Evolutionary conservation across 1,284 basidiomycete genomes (phyloP).

Genomic region (Pyrrhoderma lamaoense): DNA sequence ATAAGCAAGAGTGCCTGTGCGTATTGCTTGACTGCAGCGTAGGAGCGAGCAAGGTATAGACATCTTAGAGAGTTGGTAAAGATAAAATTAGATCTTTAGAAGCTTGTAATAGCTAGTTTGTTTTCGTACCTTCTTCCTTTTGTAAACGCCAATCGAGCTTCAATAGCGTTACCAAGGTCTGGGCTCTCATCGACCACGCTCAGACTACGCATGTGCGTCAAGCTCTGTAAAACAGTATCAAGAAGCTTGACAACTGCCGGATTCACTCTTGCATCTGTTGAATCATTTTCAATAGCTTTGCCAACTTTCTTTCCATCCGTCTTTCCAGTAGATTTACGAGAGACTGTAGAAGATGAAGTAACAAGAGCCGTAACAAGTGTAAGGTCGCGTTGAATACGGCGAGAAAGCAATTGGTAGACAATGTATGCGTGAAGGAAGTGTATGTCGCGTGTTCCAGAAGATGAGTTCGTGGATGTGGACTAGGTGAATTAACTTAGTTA

Average conservation of each 20-base stretch:
- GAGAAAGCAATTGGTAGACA: conserved; percentile 77
- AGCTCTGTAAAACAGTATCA: conserved; percentile 77
- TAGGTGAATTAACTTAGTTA: conserved; percentile 18
- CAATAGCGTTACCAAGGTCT: conserved; percentile 69
- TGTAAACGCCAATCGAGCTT: conserved; percentile 67
- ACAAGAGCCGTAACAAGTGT: conserved; percentile 69
- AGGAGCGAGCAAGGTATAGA: conserved; percentile 64
- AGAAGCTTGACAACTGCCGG: conserved; percentile 84
- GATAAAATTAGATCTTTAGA: conserved; percentile 5
- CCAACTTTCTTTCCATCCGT: background rate
- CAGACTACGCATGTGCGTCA: conserved; percentile 75
- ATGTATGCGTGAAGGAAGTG: conserved; percentile 83
- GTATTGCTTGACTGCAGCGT: conserved; percentile 60
- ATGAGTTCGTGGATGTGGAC: conserved; percentile 28
- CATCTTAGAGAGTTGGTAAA: conserved; percentile 37
- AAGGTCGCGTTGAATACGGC: conserved; percentile 82
- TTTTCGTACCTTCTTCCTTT: conserved; percentile 57
- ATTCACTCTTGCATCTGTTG: conserved; percentile 61
- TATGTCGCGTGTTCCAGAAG: conserved; percentile 56
- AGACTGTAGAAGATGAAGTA: conserved; percentile 26
- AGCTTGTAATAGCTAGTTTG: background rate
- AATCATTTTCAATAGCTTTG: conserved; percentile 31
- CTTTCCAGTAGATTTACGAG: background rate
- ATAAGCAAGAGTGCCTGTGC: conserved; percentile 63
- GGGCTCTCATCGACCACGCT: conserved; percentile 85